phyloP scores from a whole-genome alignment of 1,284 basidiomycete genomes.

The Trichosporon ovoides region DNA sequence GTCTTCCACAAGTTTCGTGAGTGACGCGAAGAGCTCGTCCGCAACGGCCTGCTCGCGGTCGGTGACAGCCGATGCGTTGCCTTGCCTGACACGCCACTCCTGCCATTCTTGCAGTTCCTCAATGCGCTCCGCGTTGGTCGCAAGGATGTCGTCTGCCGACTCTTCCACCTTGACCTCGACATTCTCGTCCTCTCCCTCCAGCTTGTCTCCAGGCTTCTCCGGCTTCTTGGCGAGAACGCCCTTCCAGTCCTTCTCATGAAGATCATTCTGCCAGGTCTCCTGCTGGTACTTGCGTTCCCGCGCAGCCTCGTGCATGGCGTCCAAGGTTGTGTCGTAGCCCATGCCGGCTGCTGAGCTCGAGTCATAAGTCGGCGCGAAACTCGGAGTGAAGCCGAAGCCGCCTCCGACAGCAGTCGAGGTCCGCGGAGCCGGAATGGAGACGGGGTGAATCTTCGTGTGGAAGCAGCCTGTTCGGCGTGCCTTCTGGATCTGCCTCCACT shows the following conservation, averaged over 20 bases:
- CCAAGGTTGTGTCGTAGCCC: constrained; percentile 35
- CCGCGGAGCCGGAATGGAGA: constrained; percentile 4
- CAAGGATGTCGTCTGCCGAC: constrained; percentile 26
- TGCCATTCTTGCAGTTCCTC: constrained; percentile 42
- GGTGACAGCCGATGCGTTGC: constrained; percentile 17
- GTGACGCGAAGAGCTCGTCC: constrained; percentile 31
- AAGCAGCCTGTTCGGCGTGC: constrained; percentile 7
- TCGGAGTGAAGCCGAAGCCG: constrained; percentile 26
- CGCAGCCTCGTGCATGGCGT: constrained; percentile 37
- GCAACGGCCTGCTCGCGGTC: constrained; percentile 36
- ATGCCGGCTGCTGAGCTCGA: constrained; percentile 27
- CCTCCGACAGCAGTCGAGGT: neutral
- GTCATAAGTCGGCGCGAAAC: constrained; percentile 39
- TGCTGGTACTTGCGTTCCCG: constrained; percentile 18
- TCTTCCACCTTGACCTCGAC: constrained; percentile 15
- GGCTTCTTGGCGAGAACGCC: constrained; percentile 17
- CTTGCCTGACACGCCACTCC: constrained; percentile 27
- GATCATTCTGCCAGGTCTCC: neutral
- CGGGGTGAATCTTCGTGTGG: constrained; percentile 2
- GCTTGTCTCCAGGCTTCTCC: constrained; percentile 8
- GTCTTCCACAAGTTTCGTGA: constrained; percentile 24
- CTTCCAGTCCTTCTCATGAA: constrained; percentile 10
- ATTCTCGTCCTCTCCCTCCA: constrained; percentile 4
- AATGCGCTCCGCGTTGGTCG: constrained; percentile 31
- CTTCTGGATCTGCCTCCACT: constrained; percentile 33